Conservation (phyloP, 768 basidiomycete species). For the Russula foetens region DNA sequence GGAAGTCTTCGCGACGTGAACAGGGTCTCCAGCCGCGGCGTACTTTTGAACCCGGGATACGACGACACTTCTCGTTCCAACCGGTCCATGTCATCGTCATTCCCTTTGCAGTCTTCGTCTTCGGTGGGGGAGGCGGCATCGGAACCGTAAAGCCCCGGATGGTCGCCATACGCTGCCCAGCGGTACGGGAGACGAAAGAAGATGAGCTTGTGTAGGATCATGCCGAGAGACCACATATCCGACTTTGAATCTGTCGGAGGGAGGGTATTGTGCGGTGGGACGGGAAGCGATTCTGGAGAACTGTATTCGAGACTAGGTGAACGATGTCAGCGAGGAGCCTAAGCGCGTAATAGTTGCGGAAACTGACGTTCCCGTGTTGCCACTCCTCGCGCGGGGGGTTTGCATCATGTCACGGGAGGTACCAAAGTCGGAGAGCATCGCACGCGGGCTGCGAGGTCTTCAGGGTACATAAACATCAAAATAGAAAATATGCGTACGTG, state of each 20-base stretch:
- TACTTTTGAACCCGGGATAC: conserved; percentile 69
- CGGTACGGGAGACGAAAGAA: conserved; percentile 87
- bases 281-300: conserved; percentile 72
- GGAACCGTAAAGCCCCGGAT: conserved; percentile 16
- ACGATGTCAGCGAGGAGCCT: not conserved
- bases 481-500: conserved; percentile 43
- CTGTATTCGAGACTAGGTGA: conserved; percentile 15
- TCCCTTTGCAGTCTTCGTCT: conserved; percentile 37
- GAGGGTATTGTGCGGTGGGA: conserved; percentile 54
- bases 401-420: conserved; percentile 88
- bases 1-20: conserved; percentile 73
- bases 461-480: not conserved
- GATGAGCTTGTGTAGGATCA: conserved; percentile 89
- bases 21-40: conserved; percentile 38
- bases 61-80: conserved; percentile 64
- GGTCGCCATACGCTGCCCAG: conserved; percentile 56
- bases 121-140: conserved; percentile 24
- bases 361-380: conserved; percentile 93
- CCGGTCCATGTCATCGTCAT: conserved; percentile 51
- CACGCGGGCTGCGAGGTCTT: conserved; percentile 58
- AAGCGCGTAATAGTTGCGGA: not conserved
- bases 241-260: conserved; percentile 76
- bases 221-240: conserved; percentile 96
- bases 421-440: conserved; percentile 94
- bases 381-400: conserved; percentile 59